A percentile compares a stretch with the other conserved stretches of the same genome.
Evolutionary conservation across 2,329 filamentous ascomycete genomes (phyloP).

Genomic region (Plectosphaerella plurivora): DNA sequence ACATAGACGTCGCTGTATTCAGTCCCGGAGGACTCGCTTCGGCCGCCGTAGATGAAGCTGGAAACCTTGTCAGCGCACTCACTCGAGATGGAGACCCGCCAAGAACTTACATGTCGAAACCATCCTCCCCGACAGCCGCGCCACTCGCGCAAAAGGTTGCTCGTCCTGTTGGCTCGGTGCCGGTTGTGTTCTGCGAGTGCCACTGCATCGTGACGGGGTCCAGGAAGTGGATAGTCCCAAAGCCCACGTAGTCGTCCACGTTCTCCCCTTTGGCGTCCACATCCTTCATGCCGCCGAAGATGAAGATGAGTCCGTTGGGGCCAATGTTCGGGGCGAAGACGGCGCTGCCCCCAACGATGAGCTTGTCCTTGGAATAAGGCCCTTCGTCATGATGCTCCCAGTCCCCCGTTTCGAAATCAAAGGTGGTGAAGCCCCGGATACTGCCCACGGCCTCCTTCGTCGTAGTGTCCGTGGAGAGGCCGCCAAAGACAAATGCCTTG

Average conservation of each 20-base stretch:
- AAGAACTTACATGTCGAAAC: slow-evolving; percentile 3
- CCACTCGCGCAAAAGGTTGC: not conserved
- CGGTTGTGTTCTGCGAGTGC: slow-evolving; percentile 4
- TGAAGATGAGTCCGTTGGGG: not conserved
- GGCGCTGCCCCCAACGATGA: not conserved
- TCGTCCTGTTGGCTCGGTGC: not conserved
- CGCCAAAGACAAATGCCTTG: not conserved
- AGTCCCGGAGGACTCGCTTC: not conserved
- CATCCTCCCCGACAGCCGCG: not conserved
- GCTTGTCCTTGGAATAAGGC: not conserved
- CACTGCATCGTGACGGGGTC: slow-evolving; percentile 1
- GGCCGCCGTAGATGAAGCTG: slow-evolving; percentile 6
- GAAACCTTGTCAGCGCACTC: not conserved
- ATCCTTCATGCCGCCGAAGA: not conserved
- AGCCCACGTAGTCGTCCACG: not conserved
- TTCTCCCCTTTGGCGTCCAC: too few species aligned
- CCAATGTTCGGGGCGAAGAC: not conserved
- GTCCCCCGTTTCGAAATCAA: not conserved
- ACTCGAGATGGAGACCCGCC: not conserved
- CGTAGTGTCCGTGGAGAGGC: not conserved
- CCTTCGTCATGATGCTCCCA: not conserved
- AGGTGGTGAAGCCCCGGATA: not conserved
- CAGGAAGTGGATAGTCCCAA: slow-evolving; percentile 3
- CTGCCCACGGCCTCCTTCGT: not conserved
- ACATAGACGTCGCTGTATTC: not conserved